These are phyloP conservation scores for Curvularia eragrostidis DNA, from an alignment of 2,329 filamentous ascomycete genomes.

Conservation along the genomic window DNA sequence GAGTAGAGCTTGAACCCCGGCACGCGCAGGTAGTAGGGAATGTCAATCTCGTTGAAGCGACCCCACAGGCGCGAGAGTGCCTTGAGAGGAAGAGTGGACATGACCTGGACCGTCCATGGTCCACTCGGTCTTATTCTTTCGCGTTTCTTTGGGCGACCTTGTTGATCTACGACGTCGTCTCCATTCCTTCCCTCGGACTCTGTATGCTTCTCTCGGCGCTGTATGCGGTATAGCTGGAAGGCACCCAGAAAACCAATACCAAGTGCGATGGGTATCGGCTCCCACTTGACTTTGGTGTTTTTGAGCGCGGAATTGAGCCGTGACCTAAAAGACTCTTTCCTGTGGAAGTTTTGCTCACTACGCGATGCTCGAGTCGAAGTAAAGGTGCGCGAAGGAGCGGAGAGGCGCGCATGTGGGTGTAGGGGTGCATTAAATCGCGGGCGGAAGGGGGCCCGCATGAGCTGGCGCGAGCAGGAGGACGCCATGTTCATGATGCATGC, in stretches of 20 bases:
- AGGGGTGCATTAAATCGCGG: constrained; percentile 19
- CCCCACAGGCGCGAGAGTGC: constrained; percentile 90
- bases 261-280: constrained; percentile 85
- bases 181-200: constrained; percentile 51
- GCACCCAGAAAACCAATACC: constrained; percentile 85
- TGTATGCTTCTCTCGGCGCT: constrained; percentile 56
- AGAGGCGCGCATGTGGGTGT: constrained; percentile 25
- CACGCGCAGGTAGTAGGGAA: constrained; percentile 85
- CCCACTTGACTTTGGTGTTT: constrained; percentile 79
- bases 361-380: constrained; percentile 50
- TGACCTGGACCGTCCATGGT: constrained; percentile 91
- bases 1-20: constrained; percentile 93
- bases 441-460: constrained; percentile 30
- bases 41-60: constrained; percentile 84
- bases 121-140: constrained; percentile 78
- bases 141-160: constrained; percentile 59
- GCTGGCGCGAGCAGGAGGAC: constrained; percentile 35
- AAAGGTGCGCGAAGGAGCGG: constrained; percentile 41
- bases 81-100: constrained; percentile 91
- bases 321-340: constrained; percentile 62
- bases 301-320: constrained; percentile 65
- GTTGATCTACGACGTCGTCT: constrained; percentile 52
- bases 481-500: constrained; percentile 38
- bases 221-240: constrained; percentile 82
- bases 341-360: constrained; percentile 52